A percentile compares a stretch with the other conserved stretches of the same genome.
Evolutionary conservation across 2,329 filamentous ascomycete species (phyloP).

Genomic region (Macroventuria anomochaeta): DNA sequence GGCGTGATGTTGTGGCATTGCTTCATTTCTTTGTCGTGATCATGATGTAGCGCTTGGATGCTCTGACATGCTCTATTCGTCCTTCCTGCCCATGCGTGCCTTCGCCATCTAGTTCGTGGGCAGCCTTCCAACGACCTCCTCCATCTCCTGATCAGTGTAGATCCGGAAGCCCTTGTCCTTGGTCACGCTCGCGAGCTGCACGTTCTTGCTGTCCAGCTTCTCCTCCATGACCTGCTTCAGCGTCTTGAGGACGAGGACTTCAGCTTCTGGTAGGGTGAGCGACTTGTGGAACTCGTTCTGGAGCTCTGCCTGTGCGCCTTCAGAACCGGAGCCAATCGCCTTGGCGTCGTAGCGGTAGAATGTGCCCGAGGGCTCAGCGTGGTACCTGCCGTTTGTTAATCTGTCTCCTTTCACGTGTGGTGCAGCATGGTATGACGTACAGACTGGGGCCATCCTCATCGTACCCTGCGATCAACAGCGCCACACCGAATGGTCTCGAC

Average conservation of each 20-base stretch:
- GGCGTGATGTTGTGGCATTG: slow-evolving; percentile 24
- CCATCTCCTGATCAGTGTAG: slow-evolving; percentile 98
- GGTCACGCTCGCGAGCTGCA: slow-evolving; percentile 96
- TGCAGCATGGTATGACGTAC: slow-evolving; percentile 52
- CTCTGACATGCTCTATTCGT: slow-evolving; percentile 17
- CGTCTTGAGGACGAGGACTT: slow-evolving; percentile 95
- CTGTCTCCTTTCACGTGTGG: not conserved
- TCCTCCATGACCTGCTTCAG: slow-evolving; percentile 99
- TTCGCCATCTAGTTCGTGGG: slow-evolving; percentile 53
- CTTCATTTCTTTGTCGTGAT: slow-evolving; percentile 35
- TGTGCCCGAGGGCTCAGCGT: slow-evolving; percentile 95
- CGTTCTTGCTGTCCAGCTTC: slow-evolving; percentile 98
- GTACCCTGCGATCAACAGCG: slow-evolving; percentile 92
- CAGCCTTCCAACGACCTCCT: slow-evolving; percentile 83
- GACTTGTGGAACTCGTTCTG: slow-evolving; percentile 99
- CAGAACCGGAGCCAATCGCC: slow-evolving; percentile 95
- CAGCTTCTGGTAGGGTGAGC: slow-evolving; percentile 87
- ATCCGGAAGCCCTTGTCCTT: slow-evolving; percentile 98
- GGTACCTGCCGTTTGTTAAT: slow-evolving; percentile 66
- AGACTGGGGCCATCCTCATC: slow-evolving; percentile 96
- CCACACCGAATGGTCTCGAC: slow-evolving; percentile 95
- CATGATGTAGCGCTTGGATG: slow-evolving; percentile 23
- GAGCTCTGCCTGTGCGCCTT: slow-evolving; percentile 95
- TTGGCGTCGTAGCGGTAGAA: slow-evolving; percentile 99
- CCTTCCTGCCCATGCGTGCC: not conserved